Conservation (phyloP, 345 rosid species). For the Sisymbrium irio region DNA sequence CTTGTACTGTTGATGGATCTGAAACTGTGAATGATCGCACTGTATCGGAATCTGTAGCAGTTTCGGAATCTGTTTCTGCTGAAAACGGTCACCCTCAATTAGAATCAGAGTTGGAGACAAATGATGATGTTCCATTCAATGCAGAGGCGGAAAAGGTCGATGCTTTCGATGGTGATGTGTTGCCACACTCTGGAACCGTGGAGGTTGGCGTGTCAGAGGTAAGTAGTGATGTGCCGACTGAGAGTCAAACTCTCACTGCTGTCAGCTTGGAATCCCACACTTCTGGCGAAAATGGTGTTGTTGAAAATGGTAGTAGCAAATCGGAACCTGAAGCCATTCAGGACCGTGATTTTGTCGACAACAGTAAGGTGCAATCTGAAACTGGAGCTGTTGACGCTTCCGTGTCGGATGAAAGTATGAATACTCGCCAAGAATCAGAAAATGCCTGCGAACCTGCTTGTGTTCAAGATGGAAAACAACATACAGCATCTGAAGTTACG, state of each 20-base stretch:
- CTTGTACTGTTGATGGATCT: conserved; percentile 13
- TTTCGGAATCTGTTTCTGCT: conserved; percentile 21
- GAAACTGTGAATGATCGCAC: conserved; percentile 16
- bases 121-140: conserved; percentile 2
- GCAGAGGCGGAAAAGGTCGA: conserved; percentile 23
- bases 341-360: conserved; percentile 18
- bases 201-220: conserved; percentile 21
- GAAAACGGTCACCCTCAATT: conserved; percentile 16
- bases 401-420: conserved; percentile 20
- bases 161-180: conserved; percentile 18
- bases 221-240: conserved; percentile 8
- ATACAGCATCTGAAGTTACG: conserved; percentile 28
- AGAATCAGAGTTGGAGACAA: conserved; percentile 21
- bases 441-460: conserved; percentile 24
- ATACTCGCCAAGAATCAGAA: conserved; percentile 27
- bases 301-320: conserved; percentile 22
- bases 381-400: conserved; percentile 24
- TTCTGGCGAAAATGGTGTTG: conserved; percentile 12
- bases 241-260: conserved; percentile 8
- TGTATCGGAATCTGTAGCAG: conserved; percentile 25
- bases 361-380: conserved; percentile 32
- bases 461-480: conserved; percentile 25
- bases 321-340: conserved; percentile 21
- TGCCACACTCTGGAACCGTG: conserved; percentile 18
- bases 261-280: conserved; percentile 17